Percentiles rank a stretch among this genome's conserved stretches.
These are phyloP conservation scores for Melanogaster broomeanus DNA, from an alignment of 768 basidiomycete genomes.

Conservation along the genomic window DNA sequence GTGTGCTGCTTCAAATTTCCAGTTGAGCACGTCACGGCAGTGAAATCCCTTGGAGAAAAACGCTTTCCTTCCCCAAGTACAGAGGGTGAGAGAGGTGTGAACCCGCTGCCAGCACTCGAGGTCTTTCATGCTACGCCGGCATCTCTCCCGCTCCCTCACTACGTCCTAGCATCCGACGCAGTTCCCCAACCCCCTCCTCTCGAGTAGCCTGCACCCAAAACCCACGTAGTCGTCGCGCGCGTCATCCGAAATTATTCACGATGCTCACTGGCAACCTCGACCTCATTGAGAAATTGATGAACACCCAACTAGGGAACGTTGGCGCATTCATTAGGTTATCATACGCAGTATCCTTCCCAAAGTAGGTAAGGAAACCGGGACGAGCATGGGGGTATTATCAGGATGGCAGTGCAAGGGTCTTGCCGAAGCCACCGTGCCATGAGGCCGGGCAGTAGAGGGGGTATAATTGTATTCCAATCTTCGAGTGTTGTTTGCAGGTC, in stretches of 20 bases:
- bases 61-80: no score
- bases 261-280: constrained; percentile 57
- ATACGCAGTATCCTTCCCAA: constrained; percentile 55
- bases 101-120: no score
- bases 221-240: constrained; percentile 49
- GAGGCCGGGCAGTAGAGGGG: constrained; percentile 51
- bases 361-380: constrained; percentile 40
- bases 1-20: no score
- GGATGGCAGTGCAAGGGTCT: constrained; percentile 32
- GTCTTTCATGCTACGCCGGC: no score
- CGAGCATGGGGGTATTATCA: constrained; percentile 27
- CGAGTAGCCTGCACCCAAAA: no score
- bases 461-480: constrained; percentile 40
- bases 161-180: no score
- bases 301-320: constrained; percentile 35
- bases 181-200: no score
- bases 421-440: constrained; percentile 51
- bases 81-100: no score
- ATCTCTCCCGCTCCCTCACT: no score
- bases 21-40: no score
- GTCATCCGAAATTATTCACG: constrained; percentile 72
- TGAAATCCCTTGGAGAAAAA: no score
- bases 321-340: constrained; percentile 54
- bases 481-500: constrained; percentile 27
- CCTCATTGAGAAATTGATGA: constrained; percentile 48